Evolutionary conservation across 257 asterid genomes (phyloP).

Genomic region (Rauvolfia tetraphylla): DNA sequence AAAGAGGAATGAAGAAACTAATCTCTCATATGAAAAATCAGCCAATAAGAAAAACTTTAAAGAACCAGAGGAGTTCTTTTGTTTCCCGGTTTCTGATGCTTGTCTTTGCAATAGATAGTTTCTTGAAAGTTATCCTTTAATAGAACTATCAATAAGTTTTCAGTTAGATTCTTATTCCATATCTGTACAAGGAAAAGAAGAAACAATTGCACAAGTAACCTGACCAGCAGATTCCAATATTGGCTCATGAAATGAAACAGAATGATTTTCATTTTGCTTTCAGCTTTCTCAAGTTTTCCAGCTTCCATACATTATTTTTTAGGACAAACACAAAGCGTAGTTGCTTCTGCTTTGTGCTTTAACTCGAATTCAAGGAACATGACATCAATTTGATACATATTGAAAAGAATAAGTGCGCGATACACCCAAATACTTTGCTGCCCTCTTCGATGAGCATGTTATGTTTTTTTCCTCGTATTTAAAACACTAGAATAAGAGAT

Average conservation of each 20-base stretch:
- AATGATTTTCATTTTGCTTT: not conserved
- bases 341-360: not conserved
- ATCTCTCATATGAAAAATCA: too few relatives aligned
- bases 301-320: not conserved
- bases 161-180: not conserved
- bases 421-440: not conserved
- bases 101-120: too few relatives aligned
- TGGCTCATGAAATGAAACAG: not conserved
- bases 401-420: not conserved
- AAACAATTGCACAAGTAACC: not conserved
- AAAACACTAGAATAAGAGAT: not conserved
- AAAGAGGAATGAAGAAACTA: too few relatives aligned
- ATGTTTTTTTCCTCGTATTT: not conserved
- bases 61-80: too few relatives aligned
- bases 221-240: not conserved
- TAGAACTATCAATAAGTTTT: not conserved
- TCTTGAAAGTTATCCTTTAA: too few relatives aligned
- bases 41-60: too few relatives aligned
- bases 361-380: not conserved
- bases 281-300: not conserved
- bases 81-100: too few relatives aligned
- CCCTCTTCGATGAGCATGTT: not conserved
- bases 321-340: not conserved
- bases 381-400: constrained; percentile 1
- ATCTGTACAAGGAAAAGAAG: not conserved